Evolutionary conservation across 495 filamentous ascomycete species (phyloP), one percentile per base, ranked within the genome.

Genomic region (Penicillium simplicissimum): DNA sequence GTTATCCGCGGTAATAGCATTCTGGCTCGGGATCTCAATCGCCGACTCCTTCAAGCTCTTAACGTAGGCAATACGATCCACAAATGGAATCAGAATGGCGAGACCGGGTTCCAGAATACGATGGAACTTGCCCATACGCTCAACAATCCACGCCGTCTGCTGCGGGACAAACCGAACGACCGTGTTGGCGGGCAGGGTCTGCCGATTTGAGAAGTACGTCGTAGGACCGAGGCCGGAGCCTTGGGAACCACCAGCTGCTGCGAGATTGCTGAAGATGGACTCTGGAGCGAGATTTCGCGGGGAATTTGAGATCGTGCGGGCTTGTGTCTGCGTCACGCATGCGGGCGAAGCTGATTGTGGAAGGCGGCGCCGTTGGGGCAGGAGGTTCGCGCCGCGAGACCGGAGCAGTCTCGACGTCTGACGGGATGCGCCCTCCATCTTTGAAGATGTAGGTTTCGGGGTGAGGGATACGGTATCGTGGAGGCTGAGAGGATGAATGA

Each of bases 131-230:
- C 95, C 95, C 95, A 98, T 98, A 62, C 95, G 91, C 79, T 98
- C 96, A 40, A 98, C 95, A 60, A 98, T 92, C 96, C 96, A 98
- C 79, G 95, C 96, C 57, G 94, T 97, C 80, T 98, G 95, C 76
- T 98, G 96, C 10, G 96, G 95, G 31, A 98, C 96, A 80, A 98
- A 98, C 57, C 93, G 92, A 63, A 98, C 83, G 65, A 98, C 82
- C 25, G 96, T 98, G 78, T 98, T 98, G 57, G 93, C 89, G 23
- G 95, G 95, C 28, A 96, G 81, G 15, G 82, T 74, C 51, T 81
- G 74, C 37, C 84, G 83, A 67, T 84, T 85, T 64, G 87, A 84
- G 72, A 88, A 89, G 62, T 83, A 81, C 3, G 75, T 76, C 8
- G 77, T 63, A 2, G 77, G 74, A 1, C 65, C 63, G 35, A 60